Evolutionary conservation across 768 basidiomycete genomes (phyloP).

Genomic region (Boletus pseudo-olivaceus): DNA sequence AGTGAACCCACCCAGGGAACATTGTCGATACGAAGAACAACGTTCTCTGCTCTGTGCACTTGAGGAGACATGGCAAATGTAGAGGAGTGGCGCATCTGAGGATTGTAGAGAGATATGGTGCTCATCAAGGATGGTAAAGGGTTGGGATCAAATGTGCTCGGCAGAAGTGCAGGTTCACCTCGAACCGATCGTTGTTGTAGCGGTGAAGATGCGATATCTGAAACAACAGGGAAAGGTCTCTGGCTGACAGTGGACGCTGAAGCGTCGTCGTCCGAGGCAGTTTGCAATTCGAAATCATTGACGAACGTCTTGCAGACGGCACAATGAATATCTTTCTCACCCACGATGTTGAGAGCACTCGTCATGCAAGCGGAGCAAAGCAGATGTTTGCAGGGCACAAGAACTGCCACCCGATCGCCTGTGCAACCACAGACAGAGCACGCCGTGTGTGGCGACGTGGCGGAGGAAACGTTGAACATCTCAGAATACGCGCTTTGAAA

Average conservation of each 20-base stretch:
- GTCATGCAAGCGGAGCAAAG: slow-evolving; percentile 81
- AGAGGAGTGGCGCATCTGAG: slow-evolving; percentile 17
- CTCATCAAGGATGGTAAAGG: slow-evolving; percentile 32
- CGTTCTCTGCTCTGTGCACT: slow-evolving; percentile 34
- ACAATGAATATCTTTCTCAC: slow-evolving; percentile 85
- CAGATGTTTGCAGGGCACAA: slow-evolving; percentile 72
- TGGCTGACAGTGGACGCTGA: slow-evolving; percentile 13
- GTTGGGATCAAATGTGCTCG: slow-evolving; percentile 25
- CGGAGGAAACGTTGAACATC: slow-evolving; percentile 18
- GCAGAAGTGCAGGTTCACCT: slow-evolving; percentile 26
- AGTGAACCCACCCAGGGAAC: slow-evolving; percentile 72
- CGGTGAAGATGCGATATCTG: slow-evolving; percentile 19
- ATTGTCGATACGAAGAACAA: slow-evolving; percentile 81
- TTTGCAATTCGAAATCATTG: slow-evolving; percentile 58
- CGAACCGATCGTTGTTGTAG: slow-evolving; percentile 25
- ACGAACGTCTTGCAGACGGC: slow-evolving; percentile 73
- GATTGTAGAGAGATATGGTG: slow-evolving; percentile 30
- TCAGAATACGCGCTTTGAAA: slow-evolving; percentile 19
- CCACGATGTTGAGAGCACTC: slow-evolving; percentile 83
- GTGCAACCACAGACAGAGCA: slow-evolving; percentile 65
- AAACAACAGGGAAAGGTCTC: slow-evolving; percentile 6
- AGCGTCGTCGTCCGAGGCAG: slow-evolving; percentile 25
- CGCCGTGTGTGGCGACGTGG: slow-evolving; percentile 23
- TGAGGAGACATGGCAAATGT: slow-evolving; percentile 12
- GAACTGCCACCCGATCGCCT: slow-evolving; percentile 52